phyloP scores from a whole-genome alignment of 352 stramenopile species.

The Phytophthora cryptogea region DNA sequence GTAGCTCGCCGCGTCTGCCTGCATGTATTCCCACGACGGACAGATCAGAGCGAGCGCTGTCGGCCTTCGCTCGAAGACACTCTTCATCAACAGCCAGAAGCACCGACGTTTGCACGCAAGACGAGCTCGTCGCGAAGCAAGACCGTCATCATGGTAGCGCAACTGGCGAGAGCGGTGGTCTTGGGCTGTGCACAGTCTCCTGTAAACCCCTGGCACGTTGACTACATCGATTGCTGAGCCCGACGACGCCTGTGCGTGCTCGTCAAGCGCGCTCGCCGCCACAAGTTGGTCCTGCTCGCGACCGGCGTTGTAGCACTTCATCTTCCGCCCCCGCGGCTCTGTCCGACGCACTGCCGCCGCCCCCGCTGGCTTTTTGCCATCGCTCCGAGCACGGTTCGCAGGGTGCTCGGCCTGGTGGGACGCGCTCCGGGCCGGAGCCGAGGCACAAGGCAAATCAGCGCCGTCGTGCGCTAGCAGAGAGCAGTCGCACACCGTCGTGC shows the following conservation, averaged over 20 bases:
- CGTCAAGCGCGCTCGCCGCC: slow-evolving; percentile 9
- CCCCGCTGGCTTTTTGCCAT: slow-evolving; percentile 28
- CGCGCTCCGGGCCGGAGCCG: slow-evolving; percentile 7
- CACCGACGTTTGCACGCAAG: background rate
- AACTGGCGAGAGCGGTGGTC: slow-evolving; percentile 24
- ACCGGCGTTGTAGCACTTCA: slow-evolving; percentile 35
- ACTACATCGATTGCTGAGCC: slow-evolving; percentile 28
- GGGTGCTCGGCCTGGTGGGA: slow-evolving; percentile 7
- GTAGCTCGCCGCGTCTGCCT: slow-evolving; percentile 20
- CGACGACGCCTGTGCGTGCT: slow-evolving; percentile 16
- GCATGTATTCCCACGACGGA: slow-evolving; percentile 6
- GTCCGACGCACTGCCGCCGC: slow-evolving; percentile 27
- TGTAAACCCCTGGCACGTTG: slow-evolving; percentile 16
- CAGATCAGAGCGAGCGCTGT: slow-evolving; percentile 23
- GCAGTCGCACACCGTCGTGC: slow-evolving; percentile 14
- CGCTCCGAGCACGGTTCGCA: slow-evolving; percentile 17
- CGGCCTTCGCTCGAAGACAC: slow-evolving; percentile 20
- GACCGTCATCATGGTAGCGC: slow-evolving; percentile 23
- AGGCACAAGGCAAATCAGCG: slow-evolving; percentile 23
- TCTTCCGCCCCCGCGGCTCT: slow-evolving; percentile 37
- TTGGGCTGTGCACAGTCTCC: background rate
- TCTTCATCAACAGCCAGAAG: background rate
- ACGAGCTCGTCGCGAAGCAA: too few relatives aligned
- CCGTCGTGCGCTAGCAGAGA: slow-evolving; percentile 24
- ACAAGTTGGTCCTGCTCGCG: slow-evolving; percentile 25